Conservation (phyloP, 2,329 filamentous ascomycete genomes). For the Magnaporthiopsis rhizophila region DNA sequence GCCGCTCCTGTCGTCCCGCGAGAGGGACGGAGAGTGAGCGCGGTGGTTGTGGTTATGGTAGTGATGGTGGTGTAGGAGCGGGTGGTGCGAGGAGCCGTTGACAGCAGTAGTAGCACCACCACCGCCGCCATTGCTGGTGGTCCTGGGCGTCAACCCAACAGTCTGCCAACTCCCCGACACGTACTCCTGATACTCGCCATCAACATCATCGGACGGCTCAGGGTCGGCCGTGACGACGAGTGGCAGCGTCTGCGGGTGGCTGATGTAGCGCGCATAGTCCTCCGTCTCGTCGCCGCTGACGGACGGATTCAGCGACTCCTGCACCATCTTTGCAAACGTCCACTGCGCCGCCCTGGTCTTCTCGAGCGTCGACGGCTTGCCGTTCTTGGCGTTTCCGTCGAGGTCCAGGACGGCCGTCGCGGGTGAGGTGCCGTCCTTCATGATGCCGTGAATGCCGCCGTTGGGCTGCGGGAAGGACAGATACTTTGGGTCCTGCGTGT, state of each 20-base stretch:
- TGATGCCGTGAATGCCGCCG: constrained; percentile 34
- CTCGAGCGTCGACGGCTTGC: constrained; percentile 54
- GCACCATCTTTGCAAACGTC: constrained; percentile 80
- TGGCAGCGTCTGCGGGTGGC: constrained; percentile 80
- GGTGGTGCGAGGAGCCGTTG: constrained; percentile 18
- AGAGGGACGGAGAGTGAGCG: background rate
- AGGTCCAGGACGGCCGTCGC: constrained; percentile 9
- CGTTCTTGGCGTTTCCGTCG: background rate
- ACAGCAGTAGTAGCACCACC: constrained; percentile 15
- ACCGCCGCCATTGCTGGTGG: constrained; percentile 13
- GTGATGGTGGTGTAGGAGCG: background rate
- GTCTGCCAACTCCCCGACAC: constrained; percentile 60
- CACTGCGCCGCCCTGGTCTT: constrained; percentile 79
- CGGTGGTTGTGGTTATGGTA: background rate
- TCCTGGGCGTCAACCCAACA: constrained; percentile 37
- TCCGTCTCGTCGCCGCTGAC: constrained; percentile 69
- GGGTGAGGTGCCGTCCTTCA: constrained; percentile 38
- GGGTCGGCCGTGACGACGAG: constrained; percentile 67
- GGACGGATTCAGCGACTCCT: constrained; percentile 76
- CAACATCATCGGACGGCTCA: constrained; percentile 29
- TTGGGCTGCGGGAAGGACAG: constrained; percentile 6
- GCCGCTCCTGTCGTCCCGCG: background rate
- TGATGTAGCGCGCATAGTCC: constrained; percentile 84
- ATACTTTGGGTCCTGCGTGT: constrained; percentile 22
- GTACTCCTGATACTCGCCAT: constrained; percentile 70